A percentile compares a stretch with the other conserved stretches of the same genome.
Evolutionary conservation across 257 asterid species (phyloP).

Genomic region (Rauvolfia tetraphylla): DNA sequence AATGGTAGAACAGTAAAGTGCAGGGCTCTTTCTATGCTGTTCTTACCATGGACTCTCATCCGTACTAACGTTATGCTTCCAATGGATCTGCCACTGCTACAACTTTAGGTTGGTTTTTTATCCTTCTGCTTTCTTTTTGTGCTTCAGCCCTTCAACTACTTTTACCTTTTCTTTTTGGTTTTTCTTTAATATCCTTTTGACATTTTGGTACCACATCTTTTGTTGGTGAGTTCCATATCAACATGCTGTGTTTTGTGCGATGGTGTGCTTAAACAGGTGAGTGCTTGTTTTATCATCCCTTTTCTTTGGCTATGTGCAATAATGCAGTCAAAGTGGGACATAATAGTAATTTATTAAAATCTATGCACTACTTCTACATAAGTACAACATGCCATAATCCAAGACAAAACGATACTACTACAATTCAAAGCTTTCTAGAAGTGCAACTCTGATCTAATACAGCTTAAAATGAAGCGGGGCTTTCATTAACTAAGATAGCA

Average conservation of each 20-base stretch:
- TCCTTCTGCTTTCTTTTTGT: not conserved
- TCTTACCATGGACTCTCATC: not conserved
- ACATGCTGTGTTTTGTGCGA: not conserved
- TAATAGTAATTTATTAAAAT: constrained; percentile 8
- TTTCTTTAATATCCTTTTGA: not conserved
- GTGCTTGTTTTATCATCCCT: constrained; percentile 15
- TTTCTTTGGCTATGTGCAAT: constrained; percentile 11
- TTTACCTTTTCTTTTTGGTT: not conserved
- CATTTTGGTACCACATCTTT: not conserved
- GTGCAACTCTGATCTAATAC: constrained; percentile 20
- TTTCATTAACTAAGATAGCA: constrained; percentile 9
- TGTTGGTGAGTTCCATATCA: not conserved
- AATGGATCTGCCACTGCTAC: not conserved
- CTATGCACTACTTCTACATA: not conserved
- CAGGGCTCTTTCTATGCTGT: not conserved
- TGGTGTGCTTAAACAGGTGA: constrained; percentile 13
- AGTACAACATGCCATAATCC: constrained; percentile 20
- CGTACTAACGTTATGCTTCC: not conserved
- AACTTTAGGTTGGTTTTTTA: not conserved
- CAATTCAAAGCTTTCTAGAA: constrained; percentile 16
- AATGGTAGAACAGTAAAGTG: not conserved
- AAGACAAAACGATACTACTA: constrained; percentile 9
- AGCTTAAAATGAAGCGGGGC: constrained; percentile 15
- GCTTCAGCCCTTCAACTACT: not conserved
- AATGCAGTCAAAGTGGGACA: constrained; percentile 15